Evolutionary conservation across 352 stramenopile genomes (phyloP).

Genomic region (Phytophthora idaei): DNA sequence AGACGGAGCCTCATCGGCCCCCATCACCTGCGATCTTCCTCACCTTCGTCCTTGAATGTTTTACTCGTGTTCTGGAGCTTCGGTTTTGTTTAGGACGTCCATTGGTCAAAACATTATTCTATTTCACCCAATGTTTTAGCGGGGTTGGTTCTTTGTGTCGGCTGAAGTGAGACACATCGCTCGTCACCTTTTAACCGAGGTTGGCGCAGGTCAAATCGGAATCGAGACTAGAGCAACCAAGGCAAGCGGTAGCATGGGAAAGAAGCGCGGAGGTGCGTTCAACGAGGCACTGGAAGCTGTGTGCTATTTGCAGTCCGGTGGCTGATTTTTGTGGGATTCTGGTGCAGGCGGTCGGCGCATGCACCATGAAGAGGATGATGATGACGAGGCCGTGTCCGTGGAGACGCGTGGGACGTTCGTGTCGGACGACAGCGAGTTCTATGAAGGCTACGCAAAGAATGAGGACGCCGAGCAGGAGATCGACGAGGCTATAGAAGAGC

Average conservation of each 20-base stretch:
- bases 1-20: too few relatives aligned
- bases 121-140: conserved; percentile 17
- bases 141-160: conserved; percentile 6
- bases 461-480: conserved; percentile 69
- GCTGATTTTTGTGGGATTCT: conserved; percentile 4
- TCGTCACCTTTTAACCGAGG: background rate
- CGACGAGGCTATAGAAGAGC: conserved; percentile 76
- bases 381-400: conserved; percentile 72
- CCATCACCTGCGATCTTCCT: conserved; percentile 19
- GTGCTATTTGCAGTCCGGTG: conserved; percentile 14
- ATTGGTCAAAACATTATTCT: conserved; percentile 8
- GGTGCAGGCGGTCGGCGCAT: conserved; percentile 54
- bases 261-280: conserved; percentile 63
- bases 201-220: conserved; percentile 2
- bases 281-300: background rate
- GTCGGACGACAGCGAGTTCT: conserved; percentile 73
- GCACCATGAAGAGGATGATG: conserved; percentile 70
- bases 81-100: background rate
- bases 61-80: background rate
- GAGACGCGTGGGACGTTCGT: conserved; percentile 68
- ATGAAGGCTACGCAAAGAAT: conserved; percentile 66
- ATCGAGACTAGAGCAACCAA: conserved; percentile 3
- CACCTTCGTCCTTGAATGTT: conserved; percentile 7
- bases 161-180: conserved; percentile 16
- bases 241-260: conserved; percentile 48